Evolutionary conservation across 495 filamentous ascomycete genomes (phyloP).

Genomic region (Aspergillus affinis): DNA sequence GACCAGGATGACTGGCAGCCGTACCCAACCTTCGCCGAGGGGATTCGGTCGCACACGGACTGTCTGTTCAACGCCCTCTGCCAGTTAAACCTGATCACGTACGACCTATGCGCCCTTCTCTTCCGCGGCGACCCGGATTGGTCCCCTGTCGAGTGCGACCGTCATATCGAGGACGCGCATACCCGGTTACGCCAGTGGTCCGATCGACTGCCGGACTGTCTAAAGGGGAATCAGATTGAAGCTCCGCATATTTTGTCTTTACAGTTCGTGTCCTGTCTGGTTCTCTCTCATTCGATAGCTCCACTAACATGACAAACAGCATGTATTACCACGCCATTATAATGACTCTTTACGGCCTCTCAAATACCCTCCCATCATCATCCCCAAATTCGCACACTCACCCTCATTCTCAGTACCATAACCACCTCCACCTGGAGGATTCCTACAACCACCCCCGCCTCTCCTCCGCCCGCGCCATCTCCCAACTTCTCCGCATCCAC

Average conservation of each 20-base stretch:
- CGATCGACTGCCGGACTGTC: conserved; percentile 21
- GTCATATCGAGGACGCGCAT: conserved; percentile 16
- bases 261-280: conserved; percentile 20
- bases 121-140: conserved; percentile 16
- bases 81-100: conserved; percentile 23
- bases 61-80: conserved; percentile 30
- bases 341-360: conserved; percentile 21
- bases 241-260: conserved; percentile 34
- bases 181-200: conserved; percentile 25
- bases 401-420: conserved; percentile 1
- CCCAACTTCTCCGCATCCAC: conserved; percentile 23
- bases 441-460: conserved; percentile 3
- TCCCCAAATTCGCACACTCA: not conserved
- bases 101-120: conserved; percentile 22
- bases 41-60: conserved; percentile 21
- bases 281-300: not conserved
- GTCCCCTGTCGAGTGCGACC: conserved; percentile 15
- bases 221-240: conserved; percentile 18
- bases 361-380: conserved; percentile 2
- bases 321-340: conserved; percentile 33
- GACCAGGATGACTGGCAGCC: conserved; percentile 29
- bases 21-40: conserved; percentile 25
- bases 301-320: conserved; percentile 11
- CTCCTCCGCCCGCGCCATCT: conserved; percentile 22
- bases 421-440: conserved; percentile 8